These are phyloP conservation scores for Prunus salicina DNA, from an alignment of 306 rosid genomes.

Conservation along the genomic window DNA sequence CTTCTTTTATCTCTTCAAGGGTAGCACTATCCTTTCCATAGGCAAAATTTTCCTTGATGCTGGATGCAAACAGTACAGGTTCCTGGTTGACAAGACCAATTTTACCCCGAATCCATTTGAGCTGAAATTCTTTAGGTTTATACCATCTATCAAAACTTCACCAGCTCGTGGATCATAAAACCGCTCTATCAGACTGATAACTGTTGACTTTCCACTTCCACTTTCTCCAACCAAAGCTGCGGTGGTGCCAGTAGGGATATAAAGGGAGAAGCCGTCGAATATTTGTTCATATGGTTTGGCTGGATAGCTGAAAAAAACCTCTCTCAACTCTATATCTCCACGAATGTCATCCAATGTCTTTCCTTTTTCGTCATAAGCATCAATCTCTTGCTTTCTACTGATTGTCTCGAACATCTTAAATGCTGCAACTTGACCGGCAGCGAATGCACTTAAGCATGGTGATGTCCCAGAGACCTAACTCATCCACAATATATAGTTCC, in stretches of 20 bases:
- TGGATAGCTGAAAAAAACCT: constrained; percentile 75
- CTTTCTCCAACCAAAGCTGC: constrained; percentile 92
- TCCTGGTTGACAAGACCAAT: constrained; percentile 96
- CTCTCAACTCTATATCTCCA: constrained; percentile 73
- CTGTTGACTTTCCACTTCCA: constrained; percentile 92
- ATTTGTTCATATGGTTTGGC: constrained; percentile 74
- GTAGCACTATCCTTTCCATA: constrained; percentile 91
- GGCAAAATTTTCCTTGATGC: constrained; percentile 81
- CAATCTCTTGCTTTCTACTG: constrained; percentile 73
- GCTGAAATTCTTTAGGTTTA: constrained; percentile 77
- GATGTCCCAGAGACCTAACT: constrained; percentile 82
- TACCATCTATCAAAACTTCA: constrained; percentile 69
- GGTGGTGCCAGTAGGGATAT: constrained; percentile 60
- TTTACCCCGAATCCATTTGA: constrained; percentile 85
- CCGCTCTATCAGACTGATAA: constrained; percentile 79
- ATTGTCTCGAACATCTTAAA: constrained; percentile 86
- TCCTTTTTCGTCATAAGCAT: constrained; percentile 64
- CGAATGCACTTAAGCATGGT: constrained; percentile 84
- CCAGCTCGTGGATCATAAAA: constrained; percentile 86
- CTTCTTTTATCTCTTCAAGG: constrained; percentile 61
- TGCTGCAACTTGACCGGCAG: constrained; percentile 91
- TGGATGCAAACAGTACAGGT: constrained; percentile 75
- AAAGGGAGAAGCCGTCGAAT: constrained; percentile 69
- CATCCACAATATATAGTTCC: neutral
- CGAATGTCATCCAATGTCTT: constrained; percentile 52